phyloP scores from a whole-genome alignment of 2,329 filamentous ascomycete species.

The Aspergillus neoniger region DNA sequence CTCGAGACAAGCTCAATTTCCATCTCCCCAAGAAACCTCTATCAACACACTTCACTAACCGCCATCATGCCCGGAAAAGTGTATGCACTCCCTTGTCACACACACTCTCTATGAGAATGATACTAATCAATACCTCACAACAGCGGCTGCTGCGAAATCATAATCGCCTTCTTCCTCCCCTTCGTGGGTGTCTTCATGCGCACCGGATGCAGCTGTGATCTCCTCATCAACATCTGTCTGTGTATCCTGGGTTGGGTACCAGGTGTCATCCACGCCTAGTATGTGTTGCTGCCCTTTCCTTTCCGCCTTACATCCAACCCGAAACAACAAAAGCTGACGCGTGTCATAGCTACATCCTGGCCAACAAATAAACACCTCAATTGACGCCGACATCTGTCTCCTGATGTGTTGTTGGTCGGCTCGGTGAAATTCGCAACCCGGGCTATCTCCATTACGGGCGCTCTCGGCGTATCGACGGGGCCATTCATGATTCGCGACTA shows the following conservation, averaged over 20 bases:
- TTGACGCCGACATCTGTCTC: not conserved
- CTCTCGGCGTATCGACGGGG: slow-evolving; percentile 2
- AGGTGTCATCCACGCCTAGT: slow-evolving; percentile 10
- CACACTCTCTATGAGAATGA: not conserved
- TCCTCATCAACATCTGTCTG: slow-evolving; percentile 9
- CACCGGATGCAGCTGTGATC: slow-evolving; percentile 7
- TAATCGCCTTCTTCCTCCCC: slow-evolving; percentile 10
- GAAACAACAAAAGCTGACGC: not conserved
- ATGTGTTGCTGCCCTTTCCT: not conserved
- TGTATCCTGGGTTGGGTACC: slow-evolving; percentile 7
- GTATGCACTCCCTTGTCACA: not conserved
- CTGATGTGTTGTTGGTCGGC: not conserved
- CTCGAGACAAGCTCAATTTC: not conserved
- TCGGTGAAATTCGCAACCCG: not conserved
- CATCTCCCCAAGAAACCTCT: not conserved
- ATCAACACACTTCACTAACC: not conserved
- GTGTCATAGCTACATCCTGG: slow-evolving; percentile 5
- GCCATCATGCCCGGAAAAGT: slow-evolving; percentile 1
- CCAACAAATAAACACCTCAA: slow-evolving; percentile 2
- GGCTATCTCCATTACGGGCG: not conserved
- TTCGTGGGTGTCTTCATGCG: slow-evolving; percentile 9
- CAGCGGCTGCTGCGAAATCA: slow-evolving; percentile 7
- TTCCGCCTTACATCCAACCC: not conserved
- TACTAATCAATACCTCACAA: not conserved
- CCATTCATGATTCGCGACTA: not conserved